A percentile compares a stretch with the other conserved stretches of the same genome.
phyloP scores from a whole-genome alignment of 2,329 filamentous ascomycete genomes.

The Cladosporium cucumerinum region DNA sequence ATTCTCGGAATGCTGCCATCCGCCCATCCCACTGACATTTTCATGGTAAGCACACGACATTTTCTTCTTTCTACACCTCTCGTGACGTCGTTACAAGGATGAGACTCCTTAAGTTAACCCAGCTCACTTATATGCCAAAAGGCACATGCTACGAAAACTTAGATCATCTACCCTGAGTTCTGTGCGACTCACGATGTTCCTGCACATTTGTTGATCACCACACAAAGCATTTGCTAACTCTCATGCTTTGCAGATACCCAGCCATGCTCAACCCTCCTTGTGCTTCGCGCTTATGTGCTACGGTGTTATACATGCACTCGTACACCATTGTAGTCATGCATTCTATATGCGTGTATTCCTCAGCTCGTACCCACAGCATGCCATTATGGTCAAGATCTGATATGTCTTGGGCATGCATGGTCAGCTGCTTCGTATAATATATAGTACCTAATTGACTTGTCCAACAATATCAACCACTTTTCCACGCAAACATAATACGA shows the following conservation, averaged over 20 bases:
- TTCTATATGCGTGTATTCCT: neutral
- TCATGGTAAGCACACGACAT: neutral
- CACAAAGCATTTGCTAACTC: neutral
- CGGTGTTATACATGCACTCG: neutral
- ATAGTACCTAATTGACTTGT: neutral
- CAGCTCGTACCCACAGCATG: neutral
- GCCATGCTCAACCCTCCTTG: neutral
- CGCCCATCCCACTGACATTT: neutral
- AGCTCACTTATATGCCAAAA: conserved; percentile 12
- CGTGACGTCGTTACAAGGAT: conserved; percentile 10
- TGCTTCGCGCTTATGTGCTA: neutral
- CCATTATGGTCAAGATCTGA: neutral
- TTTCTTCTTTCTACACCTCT: neutral
- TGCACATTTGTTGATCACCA: neutral
- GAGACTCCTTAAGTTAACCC: conserved; percentile 10
- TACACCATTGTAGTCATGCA: neutral
- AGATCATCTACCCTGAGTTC: conserved; percentile 9
- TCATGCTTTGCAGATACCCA: conserved; percentile 2
- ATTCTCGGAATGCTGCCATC: neutral
- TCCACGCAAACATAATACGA: neutral
- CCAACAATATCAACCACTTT: neutral
- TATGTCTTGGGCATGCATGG: neutral
- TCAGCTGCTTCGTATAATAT: neutral
- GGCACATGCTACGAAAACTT: conserved; percentile 11
- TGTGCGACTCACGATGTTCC: neutral